Base-by-base conservation (phyloP, 169 alveolate genomes). In the Plasmodium gaboni region DNA sequence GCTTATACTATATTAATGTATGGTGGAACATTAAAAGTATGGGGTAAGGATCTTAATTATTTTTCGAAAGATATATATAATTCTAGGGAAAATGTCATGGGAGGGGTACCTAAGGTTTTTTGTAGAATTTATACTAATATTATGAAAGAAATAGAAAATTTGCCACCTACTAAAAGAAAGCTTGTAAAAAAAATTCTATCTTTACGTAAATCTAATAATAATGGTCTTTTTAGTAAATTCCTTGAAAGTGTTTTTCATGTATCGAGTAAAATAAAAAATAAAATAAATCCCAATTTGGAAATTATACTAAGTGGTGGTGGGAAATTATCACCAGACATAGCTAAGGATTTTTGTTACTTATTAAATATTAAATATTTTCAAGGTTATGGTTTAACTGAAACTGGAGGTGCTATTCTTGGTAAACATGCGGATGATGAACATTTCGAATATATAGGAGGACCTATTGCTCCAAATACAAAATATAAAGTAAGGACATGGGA, bases 371-470 rank as follows among this genome's bases (percentile, higher is more conserved):
- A 65, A 17, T 15, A 67, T n/a, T 80, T 55, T 53, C 90, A 80
- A 51, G 90, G 83, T 0, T 80, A 67, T 80, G 90, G 90, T 15
- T 42, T 80, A 22, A 80, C 90, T 0, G 90, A 80, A 67, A 67
- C 90, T 4, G 24, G 51, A n/a, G 90, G 90, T 0, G 73, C 90
- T 17, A 50, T 80, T 6, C 38, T 80, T 0, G 17, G 44, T 0
- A 78, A 80, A 13, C 38, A 57, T 1, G 6, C 24, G 1, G 5
- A 12, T 12, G 90, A 80, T 19, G 19, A 28, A 2, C 3, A 9
- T 44, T 15, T 19, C 13, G 68, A 65, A 8, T 51, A 1, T 67
- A 32, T 65, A 42, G 90, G 90, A 26, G 90, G 90, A 5, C 83
- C 90, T 5, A 13, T 53, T 2, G 28, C 80, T 7, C 1, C 42